These are phyloP conservation scores for Ascoidea asiatica DNA, from an alignment of 805 yeast genomes.

Conservation along the genomic window DNA sequence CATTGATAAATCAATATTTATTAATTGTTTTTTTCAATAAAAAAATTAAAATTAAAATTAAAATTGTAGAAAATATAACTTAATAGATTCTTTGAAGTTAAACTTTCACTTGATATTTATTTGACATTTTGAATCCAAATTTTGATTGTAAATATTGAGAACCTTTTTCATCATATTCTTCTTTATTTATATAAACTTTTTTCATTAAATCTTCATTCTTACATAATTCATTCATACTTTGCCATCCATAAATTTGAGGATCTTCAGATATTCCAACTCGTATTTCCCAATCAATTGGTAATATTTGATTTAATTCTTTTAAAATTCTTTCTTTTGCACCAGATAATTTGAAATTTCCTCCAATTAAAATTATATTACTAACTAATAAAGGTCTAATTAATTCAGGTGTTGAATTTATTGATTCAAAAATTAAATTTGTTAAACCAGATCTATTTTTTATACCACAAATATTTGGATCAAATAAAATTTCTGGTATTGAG, in stretches of 20 bases:
- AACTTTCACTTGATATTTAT: too few relatives aligned
- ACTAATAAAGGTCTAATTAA: slow-evolving; percentile 59
- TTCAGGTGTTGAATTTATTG: slow-evolving; percentile 63
- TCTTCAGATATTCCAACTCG: slow-evolving; percentile 24
- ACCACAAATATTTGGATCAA: slow-evolving; percentile 74
- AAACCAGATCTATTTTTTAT: slow-evolving; percentile 67
- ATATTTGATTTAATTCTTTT: slow-evolving; percentile 47
- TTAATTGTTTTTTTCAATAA: too few relatives aligned
- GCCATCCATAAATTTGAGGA: slow-evolving; percentile 41
- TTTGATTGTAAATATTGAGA: slow-evolving; percentile 35
- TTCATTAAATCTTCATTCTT: slow-evolving; percentile 19
- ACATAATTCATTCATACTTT: slow-evolving; percentile 37
- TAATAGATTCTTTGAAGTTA: too few relatives aligned
- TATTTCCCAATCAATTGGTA: slow-evolving; percentile 62
- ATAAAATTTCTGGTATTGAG: slow-evolving; percentile 73
- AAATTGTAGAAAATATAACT: too few relatives aligned
- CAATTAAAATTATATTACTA: slow-evolving; percentile 68
- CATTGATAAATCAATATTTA: too few relatives aligned
- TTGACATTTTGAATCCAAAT: slow-evolving; percentile 25
- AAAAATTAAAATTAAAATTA: too few relatives aligned
- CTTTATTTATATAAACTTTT: slow-evolving; percentile 50
- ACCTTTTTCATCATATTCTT: slow-evolving; percentile 84
- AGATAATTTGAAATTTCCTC: slow-evolving; percentile 67
- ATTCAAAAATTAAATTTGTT: slow-evolving; percentile 53
- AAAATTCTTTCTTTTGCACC: slow-evolving; percentile 52